phyloP scores from a whole-genome alignment of 306 rosid genomes.

The Dalbergia cochinchinensis region DNA sequence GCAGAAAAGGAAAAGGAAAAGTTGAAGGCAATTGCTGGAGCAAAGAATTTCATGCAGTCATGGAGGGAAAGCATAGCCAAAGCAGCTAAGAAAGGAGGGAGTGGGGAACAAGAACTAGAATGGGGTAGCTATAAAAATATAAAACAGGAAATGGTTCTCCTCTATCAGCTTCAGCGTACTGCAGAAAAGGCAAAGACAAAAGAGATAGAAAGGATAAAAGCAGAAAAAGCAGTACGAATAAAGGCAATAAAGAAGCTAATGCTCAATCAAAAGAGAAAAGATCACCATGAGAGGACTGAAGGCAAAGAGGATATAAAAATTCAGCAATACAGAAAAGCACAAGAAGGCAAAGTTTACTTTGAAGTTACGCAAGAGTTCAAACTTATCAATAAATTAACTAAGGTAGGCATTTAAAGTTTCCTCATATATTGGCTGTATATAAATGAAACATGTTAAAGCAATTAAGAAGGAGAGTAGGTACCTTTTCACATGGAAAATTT shows the following conservation, averaged over 20 bases:
- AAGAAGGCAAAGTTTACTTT: conserved; percentile 48
- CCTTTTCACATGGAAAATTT: conserved; percentile 17
- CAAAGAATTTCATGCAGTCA: conserved; percentile 47
- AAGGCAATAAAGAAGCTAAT: conserved; percentile 59
- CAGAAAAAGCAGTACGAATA: conserved; percentile 60
- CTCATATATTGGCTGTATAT: conserved; percentile 28
- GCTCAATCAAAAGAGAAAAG: conserved; percentile 55
- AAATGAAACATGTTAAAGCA: conserved; percentile 20
- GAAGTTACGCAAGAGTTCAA: conserved; percentile 51
- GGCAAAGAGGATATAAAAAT: conserved; percentile 39
- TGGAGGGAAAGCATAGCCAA: conserved; percentile 65
- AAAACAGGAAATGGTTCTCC: conserved; percentile 57
- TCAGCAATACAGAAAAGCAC: conserved; percentile 41
- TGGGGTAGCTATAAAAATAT: conserved; percentile 81
- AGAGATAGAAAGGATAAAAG: conserved; percentile 57
- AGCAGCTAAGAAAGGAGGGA: conserved; percentile 79
- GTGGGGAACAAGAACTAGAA: conserved; percentile 64
- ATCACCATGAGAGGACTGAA: conserved; percentile 41
- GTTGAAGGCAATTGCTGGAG: conserved; percentile 43
- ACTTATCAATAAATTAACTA: conserved; percentile 51
- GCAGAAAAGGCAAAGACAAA: conserved; percentile 65
- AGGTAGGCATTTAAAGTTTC: conserved; percentile 58
- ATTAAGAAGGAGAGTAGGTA: conserved; percentile 28
- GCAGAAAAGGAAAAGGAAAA: conserved; percentile 56
- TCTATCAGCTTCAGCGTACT: conserved; percentile 52